These are phyloP conservation scores for Podospora bellae-mahoneyi DNA, from an alignment of 495 filamentous ascomycete genomes.

Conservation along the genomic window DNA sequence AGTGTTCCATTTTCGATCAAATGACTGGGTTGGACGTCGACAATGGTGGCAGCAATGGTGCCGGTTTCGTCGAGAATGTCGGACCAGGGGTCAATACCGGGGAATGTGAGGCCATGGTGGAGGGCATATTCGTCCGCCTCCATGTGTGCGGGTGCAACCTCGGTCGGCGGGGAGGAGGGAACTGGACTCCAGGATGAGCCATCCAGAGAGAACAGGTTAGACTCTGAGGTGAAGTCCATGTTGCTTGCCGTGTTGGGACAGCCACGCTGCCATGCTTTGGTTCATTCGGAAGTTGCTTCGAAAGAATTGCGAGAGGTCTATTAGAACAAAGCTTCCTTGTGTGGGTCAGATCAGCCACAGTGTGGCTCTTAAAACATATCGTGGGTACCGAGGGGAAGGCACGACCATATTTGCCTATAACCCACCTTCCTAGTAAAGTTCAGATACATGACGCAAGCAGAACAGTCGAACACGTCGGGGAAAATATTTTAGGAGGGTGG, in stretches of 20 bases:
- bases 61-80: slow-evolving; percentile 12
- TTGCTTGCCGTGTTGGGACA: background rate
- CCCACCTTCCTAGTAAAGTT: too few relatives aligned
- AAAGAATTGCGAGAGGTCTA: too few relatives aligned
- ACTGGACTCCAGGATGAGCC: slow-evolving; percentile 15
- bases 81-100: slow-evolving; percentile 27
- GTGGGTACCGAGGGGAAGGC: too few relatives aligned
- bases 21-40: slow-evolving; percentile 13
- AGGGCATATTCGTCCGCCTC: slow-evolving; percentile 43
- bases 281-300: too few relatives aligned
- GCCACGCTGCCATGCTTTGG: too few relatives aligned
- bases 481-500: too few relatives aligned
- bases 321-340: too few relatives aligned
- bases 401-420: too few relatives aligned
- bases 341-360: too few relatives aligned
- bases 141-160: slow-evolving; percentile 6
- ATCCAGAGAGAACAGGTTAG: slow-evolving; percentile 21
- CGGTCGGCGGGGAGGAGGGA: slow-evolving; percentile 1
- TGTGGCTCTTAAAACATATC: too few relatives aligned
- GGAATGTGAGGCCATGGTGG: slow-evolving; percentile 36
- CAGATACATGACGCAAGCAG: too few relatives aligned
- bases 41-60: slow-evolving; percentile 22
- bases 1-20: slow-evolving; percentile 19
- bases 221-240: slow-evolving; percentile 27
- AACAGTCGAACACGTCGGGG: too few relatives aligned